These are phyloP conservation scores for Cryptosporidium ryanae DNA, from an alignment of 169 alveolate genomes.

Conservation along the genomic window DNA sequence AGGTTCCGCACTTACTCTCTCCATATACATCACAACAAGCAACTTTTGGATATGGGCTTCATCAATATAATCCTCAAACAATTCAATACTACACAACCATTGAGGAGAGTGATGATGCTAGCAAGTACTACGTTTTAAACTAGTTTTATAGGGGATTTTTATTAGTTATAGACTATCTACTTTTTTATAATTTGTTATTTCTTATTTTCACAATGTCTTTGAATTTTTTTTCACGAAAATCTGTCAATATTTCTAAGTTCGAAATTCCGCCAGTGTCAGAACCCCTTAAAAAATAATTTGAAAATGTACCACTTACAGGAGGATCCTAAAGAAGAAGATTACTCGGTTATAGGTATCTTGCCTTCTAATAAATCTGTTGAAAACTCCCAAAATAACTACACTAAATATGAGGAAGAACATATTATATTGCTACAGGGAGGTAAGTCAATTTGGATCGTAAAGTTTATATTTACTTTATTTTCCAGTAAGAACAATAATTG, in stretches of 20 bases:
- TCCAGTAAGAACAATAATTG: slow-evolving; percentile 38
- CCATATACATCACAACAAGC: slow-evolving; percentile 32
- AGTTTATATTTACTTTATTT: not conserved
- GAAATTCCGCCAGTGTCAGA: too few species aligned
- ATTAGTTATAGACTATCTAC: too few species aligned
- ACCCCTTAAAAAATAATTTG: too few species aligned
- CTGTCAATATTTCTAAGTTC: too few species aligned
- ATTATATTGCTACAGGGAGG: slow-evolving; percentile 13
- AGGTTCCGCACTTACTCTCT: slow-evolving; percentile 35
- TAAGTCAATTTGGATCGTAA: not conserved
- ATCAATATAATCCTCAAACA: not conserved
- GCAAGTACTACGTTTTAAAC: too few species aligned
- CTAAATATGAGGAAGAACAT: slow-evolving; percentile 16
- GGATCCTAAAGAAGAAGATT: slow-evolving; percentile 33
- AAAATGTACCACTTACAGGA: not conserved
- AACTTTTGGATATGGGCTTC: not conserved
- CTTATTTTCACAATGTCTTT: too few species aligned
- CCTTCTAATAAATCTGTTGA: slow-evolving; percentile 1
- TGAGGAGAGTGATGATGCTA: not conserved
- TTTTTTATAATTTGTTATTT: too few species aligned
- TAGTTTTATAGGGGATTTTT: too few species aligned
- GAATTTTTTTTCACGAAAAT: too few species aligned
- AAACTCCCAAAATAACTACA: not conserved
- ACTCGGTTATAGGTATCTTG: not conserved
- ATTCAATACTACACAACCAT: not conserved